Base-by-base conservation (phyloP, 805 yeast genomes). In the Myxozyma monticola region DNA sequence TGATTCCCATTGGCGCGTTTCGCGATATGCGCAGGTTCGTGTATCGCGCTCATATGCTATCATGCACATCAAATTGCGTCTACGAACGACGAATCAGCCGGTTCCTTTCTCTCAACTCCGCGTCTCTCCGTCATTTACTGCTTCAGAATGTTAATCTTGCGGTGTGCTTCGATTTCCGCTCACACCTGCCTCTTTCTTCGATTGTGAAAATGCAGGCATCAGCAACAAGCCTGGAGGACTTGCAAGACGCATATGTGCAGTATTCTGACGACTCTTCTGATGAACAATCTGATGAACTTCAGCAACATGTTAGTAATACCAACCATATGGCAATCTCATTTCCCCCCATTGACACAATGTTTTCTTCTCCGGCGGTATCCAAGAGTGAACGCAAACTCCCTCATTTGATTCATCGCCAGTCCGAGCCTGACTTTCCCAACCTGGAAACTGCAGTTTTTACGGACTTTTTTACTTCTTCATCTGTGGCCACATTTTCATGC, bases 11-110 rank as follows among this genome's bases (percentile, higher is more conserved):
- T 9, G 35, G 36, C 14, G 7, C 30, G 14, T 54, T 53, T 22
- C 36, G 41, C 9, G 28, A 39, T 14, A 34, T 54, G 10, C 34
- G 38, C 24, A 54, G 46, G 26, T 29, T 54, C 18, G 51, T 49
- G 4, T 54, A 54, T 36, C 44, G 55, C 9, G 57, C 57, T 3
- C 57, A 54, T 22, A 42, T 54, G 49, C 46, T 54, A 9, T 54
- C 57, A 12, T 54, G 48, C 35, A 54, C 57, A 15, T 45, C 52
- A 20, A 51, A 50, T 18, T 54, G 44, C 25, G 25, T 46, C 22
- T 54, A 54, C 26, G 57, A 54, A 30, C 44, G 45, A 5, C 54
- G 57, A 5, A 36, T 51, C 21, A 54, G 57, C 38, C 15, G 46
- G 18, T 42, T 54, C 18, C 25, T 54, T 12, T 18, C 18, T 10